These are phyloP conservation scores for Ganoderma multipileum DNA, from an alignment of 1,284 basidiomycete species.

Conservation along the genomic window DNA sequence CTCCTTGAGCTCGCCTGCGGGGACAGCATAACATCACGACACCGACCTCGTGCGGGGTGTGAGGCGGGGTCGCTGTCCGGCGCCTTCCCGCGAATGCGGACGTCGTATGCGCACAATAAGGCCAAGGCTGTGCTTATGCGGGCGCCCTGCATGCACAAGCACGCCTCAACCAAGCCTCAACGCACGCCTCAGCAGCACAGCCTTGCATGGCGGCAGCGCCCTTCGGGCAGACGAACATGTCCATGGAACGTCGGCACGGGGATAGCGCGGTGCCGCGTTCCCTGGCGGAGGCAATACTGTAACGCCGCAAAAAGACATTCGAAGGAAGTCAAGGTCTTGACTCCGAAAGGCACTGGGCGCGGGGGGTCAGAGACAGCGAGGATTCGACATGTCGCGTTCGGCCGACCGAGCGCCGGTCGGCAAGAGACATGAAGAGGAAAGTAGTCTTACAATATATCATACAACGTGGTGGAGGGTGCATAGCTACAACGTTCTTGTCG, in stretches of 20 bases:
- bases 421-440: neutral
- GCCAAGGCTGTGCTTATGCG: neutral
- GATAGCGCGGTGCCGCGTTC: slow-evolving; percentile 22
- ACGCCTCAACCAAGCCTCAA: neutral
- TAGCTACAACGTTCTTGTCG: neutral
- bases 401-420: neutral
- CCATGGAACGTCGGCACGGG: slow-evolving; percentile 33
- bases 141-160: neutral
- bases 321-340: neutral
- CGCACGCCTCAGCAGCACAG: neutral
- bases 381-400: neutral
- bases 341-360: neutral
- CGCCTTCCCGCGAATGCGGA: neutral
- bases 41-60: neutral
- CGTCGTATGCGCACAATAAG: neutral
- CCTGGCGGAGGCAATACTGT: neutral
- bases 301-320: neutral
- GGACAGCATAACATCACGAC: neutral
- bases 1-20: neutral
- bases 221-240: neutral
- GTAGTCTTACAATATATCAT: neutral
- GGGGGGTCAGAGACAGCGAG: neutral
- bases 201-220: neutral
- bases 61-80: neutral
- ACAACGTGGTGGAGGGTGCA: neutral